Evolutionary conservation across 1,139 yeast genomes (phyloP).

Genomic region (Yamadazyma jaroonii): DNA sequence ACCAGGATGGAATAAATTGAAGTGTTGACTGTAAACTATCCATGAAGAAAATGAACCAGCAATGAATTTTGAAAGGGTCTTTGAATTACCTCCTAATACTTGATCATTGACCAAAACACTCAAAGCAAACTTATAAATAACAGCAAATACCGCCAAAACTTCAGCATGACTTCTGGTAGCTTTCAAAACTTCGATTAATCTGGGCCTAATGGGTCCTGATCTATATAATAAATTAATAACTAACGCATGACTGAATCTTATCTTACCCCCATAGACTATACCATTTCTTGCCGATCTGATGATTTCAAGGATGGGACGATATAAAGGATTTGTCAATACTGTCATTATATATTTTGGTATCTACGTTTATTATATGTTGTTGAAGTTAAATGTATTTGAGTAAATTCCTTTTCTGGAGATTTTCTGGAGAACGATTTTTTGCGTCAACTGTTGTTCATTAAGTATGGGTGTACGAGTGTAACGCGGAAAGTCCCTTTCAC

Average conservation of each 20-base stretch:
- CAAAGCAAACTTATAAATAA: constrained; percentile 49
- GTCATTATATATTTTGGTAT: constrained; percentile 13
- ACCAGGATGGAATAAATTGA: constrained; percentile 43
- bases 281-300: constrained; percentile 48
- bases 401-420: not conserved
- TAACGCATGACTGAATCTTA: constrained; percentile 71
- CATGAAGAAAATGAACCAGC: constrained; percentile 68
- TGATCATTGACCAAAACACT: constrained; percentile 32
- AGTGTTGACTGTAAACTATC: constrained; percentile 62
- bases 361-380: no score
- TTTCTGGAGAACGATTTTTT: no score
- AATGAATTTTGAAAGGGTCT: constrained; percentile 42
- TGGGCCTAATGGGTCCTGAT: constrained; percentile 44
- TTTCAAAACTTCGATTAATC: constrained; percentile 47
- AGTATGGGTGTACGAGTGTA: constrained; percentile 1
- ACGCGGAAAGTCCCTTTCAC: not conserved
- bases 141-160: constrained; percentile 65
- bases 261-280: constrained; percentile 68
- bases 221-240: constrained; percentile 61
- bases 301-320: constrained; percentile 40
- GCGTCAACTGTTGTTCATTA: not conserved
- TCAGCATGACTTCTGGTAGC: constrained; percentile 68
- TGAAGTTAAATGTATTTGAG: not conserved
- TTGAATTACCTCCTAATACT: constrained; percentile 31
- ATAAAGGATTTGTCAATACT: constrained; percentile 25